Percentiles rank a stretch among this genome's conserved stretches.
These are phyloP conservation scores for Nicotiana knightiana DNA, from an alignment of 257 asterid species.

Conservation along the genomic window DNA sequence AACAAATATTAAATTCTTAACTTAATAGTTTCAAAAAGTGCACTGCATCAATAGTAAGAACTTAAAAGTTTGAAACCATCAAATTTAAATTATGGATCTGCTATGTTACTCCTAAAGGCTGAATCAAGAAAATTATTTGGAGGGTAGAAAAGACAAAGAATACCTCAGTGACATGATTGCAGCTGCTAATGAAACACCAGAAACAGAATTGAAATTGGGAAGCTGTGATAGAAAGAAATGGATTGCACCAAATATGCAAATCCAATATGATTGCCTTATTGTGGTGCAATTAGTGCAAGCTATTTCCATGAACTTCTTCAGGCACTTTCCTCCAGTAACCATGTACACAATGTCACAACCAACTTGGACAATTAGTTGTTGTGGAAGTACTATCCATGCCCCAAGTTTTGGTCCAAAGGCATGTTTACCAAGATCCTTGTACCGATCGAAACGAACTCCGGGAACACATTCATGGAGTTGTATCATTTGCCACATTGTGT, in stretches of 20 bases:
- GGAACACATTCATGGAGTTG: constrained; percentile 84
- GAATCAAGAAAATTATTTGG: neutral
- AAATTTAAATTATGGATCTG: no score
- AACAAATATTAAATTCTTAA: no score
- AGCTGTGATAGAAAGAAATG: constrained; percentile 85
- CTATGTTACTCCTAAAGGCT: no score
- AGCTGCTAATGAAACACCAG: constrained; percentile 77
- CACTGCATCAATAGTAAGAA: no score
- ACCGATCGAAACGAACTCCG: constrained; percentile 73
- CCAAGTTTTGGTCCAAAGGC: constrained; percentile 72
- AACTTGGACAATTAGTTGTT: constrained; percentile 79
- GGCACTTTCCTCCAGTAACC: constrained; percentile 91
- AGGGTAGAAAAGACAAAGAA: neutral
- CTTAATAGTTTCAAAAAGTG: neutral
- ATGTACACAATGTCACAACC: constrained; percentile 86
- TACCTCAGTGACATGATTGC: constrained; percentile 89
- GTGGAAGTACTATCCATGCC: constrained; percentile 87
- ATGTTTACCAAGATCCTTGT: constrained; percentile 58
- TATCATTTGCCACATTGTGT: constrained; percentile 92
- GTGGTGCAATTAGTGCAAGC: constrained; percentile 52
- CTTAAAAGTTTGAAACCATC: no score
- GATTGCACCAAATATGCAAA: constrained; percentile 73
- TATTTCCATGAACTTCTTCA: constrained; percentile 64
- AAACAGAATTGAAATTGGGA: constrained; percentile 78
- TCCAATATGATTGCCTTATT: constrained; percentile 78